Evolutionary conservation across 2,329 filamentous ascomycete genomes (phyloP), one percentile per base, ranked within the genome.

Genomic region (Cryphonectria carpinicola): DNA sequence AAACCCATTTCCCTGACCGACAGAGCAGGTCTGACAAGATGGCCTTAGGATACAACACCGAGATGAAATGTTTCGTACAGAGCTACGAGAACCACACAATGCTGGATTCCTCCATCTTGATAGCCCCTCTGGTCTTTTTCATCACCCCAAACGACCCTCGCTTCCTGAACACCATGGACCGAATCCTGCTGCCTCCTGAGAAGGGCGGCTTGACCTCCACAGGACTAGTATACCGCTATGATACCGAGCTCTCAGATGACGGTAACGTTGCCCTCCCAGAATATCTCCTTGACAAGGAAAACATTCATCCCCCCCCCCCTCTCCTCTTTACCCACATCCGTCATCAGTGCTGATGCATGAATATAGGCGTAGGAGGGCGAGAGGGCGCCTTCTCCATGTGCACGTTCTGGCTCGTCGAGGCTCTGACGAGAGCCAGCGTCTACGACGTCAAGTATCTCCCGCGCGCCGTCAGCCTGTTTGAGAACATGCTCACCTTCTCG

Each of bases 381-480:
- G 92, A 94, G 80, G 92, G 92, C 32, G 91, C 92, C 28, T 94
- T 94, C 77, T 90, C 87, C 76, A 94, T 94, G 91, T 93, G 92
- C 77, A 94, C 92, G 0, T 94, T 94, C 78, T 94, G 92, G 92
- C 87, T 94, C 0, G 91, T 94, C 17, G 92, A 94, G 80, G 91
- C 92, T 35, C 86, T 94, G 81, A 93, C 91, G 41, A 86, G 92
- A 43, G 91, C 91, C 74, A 82, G 86, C 74, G 82, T 84, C 64
- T 91, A 92, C 78, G 89, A 92, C 74, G 82, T 83, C n/a, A 89
- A 87, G 73, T 92, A 92, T 74, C 81, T 90, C 28, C 79, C 83
- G 17, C 83, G 85, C 14, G 88, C 70, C 8, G 85, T 92, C 74
- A 91, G 87, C 74, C 83, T 93, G 58, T 94, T 94, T 75, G 92